Percentiles rank a stretch among this genome's conserved stretches.
Conservation (phyloP, 129 eudicot genomes). For the Flaveria bidentis region DNA sequence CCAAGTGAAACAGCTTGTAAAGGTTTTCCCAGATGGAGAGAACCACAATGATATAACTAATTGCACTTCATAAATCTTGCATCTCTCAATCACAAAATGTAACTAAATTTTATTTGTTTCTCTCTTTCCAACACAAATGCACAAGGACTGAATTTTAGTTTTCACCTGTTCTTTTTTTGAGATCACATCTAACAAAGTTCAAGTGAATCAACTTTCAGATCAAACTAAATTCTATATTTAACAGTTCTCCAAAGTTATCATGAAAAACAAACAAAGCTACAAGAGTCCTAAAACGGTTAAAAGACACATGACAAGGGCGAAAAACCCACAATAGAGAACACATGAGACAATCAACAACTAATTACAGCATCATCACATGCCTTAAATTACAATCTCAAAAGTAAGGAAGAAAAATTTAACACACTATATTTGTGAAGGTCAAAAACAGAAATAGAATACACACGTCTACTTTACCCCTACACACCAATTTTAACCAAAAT, state of each 20-base stretch:
- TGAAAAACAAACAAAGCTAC: neutral
- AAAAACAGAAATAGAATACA: slow-evolving; percentile 30
- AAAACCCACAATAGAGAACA: neutral
- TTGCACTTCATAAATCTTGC: neutral
- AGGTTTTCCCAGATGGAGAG: slow-evolving; percentile 27
- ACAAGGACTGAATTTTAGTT: neutral
- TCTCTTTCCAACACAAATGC: neutral
- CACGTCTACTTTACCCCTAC: slow-evolving; percentile 27
- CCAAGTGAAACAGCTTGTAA: slow-evolving; percentile 17
- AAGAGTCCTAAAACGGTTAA: neutral
- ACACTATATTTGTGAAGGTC: slow-evolving; percentile 26
- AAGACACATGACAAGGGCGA: neutral
- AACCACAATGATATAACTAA: slow-evolving; percentile 17
- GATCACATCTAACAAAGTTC: neutral
- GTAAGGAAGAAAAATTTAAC: slow-evolving; percentile 5
- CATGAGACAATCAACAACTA: neutral
- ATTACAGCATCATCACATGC: slow-evolving; percentile 1
- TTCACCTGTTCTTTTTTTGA: neutral
- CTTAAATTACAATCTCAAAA: slow-evolving; percentile 18
- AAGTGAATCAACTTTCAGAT: neutral
- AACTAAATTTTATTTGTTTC: neutral
- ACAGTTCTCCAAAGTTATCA: neutral
- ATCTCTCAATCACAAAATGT: slow-evolving; percentile 24
- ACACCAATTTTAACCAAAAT: slow-evolving; percentile 5
- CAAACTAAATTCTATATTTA: neutral